phyloP scores from a whole-genome alignment of 495 filamentous ascomycete genomes.

The Jackrogersella minutella region DNA sequence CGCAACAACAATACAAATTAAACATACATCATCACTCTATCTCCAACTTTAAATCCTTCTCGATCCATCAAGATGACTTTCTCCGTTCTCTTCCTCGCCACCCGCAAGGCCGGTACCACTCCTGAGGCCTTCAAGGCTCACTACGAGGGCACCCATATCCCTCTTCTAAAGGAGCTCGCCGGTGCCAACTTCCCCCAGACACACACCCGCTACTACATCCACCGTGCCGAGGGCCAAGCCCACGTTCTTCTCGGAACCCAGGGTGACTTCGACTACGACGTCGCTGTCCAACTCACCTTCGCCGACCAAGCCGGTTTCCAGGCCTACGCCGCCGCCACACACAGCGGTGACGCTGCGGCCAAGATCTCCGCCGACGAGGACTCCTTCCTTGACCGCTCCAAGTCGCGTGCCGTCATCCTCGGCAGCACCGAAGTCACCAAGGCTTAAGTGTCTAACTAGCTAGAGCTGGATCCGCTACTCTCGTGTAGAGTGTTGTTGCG shows the following conservation, averaged over 20 bases:
- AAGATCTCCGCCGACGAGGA: conserved; percentile 43
- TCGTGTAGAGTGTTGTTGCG: background rate
- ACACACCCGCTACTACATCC: conserved; percentile 45
- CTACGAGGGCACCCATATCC: conserved; percentile 46
- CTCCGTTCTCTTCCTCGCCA: conserved; percentile 37
- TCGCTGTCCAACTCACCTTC: conserved; percentile 49
- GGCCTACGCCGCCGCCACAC: conserved; percentile 40
- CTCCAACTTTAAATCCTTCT: conserved; percentile 3
- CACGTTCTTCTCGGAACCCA: conserved; percentile 47
- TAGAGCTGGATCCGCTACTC: background rate
- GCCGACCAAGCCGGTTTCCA: conserved; percentile 44
- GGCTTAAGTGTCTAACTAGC: background rate
- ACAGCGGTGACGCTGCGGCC: conserved; percentile 36
- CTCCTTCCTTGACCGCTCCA: conserved; percentile 45
- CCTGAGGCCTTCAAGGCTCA: conserved; percentile 46
- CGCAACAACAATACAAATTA: background rate
- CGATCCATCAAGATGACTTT: conserved; percentile 24
- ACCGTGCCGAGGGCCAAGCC: conserved; percentile 29
- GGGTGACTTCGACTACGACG: conserved; percentile 52
- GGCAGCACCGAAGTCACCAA: conserved; percentile 37
- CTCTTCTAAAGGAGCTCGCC: conserved; percentile 39
- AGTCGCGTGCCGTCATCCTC: conserved; percentile 40
- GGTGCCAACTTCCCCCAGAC: conserved; percentile 42
- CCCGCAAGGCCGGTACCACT: conserved; percentile 44
- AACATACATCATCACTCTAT: conserved; percentile 3